These are phyloP conservation scores for Penicillium sp. DNA, from an alignment of 2,329 filamentous ascomycete species.

Conservation along the genomic window DNA sequence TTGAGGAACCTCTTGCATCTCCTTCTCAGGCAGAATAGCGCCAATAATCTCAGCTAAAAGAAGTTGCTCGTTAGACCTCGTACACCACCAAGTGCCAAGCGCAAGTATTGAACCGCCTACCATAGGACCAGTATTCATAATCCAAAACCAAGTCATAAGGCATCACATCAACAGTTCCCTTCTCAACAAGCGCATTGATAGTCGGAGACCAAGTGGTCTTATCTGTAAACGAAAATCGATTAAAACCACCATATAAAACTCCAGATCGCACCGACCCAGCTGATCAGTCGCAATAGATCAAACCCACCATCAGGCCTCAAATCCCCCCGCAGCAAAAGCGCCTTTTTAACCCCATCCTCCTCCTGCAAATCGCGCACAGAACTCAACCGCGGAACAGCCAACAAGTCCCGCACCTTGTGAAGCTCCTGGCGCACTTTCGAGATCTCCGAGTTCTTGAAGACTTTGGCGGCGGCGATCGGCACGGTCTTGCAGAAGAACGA, in stretches of 20 bases:
- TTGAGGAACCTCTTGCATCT: constrained; percentile 75
- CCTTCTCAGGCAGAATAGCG: constrained; percentile 75
- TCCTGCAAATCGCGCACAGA: constrained; percentile 61
- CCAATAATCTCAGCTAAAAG: constrained; percentile 73
- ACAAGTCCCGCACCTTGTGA: constrained; percentile 63
- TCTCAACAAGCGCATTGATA: constrained; percentile 66
- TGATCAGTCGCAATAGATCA: background rate
- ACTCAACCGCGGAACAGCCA: constrained; percentile 63
- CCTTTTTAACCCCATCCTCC: constrained; percentile 46
- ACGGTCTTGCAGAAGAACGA: constrained; percentile 77
- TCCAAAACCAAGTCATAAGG: constrained; percentile 74
- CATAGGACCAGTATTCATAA: constrained; percentile 84
- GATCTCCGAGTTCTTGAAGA: constrained; percentile 75
- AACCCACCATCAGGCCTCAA: constrained; percentile 39
- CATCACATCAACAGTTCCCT: constrained; percentile 67
- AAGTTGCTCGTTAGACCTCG: background rate
- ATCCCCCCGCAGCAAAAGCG: constrained; percentile 39
- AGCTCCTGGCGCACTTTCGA: constrained; percentile 68
- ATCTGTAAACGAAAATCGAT: constrained; percentile 45
- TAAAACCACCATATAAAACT: background rate
- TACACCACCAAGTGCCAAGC: background rate
- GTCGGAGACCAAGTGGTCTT: constrained; percentile 73
- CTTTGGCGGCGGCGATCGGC: constrained; percentile 72
- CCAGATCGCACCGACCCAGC: background rate
- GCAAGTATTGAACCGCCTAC: constrained; percentile 46